Evolutionary conservation across 176 grass and related monocot species (phyloP), one percentile per base, ranked within the genome.

Genomic region (Tuctoria greenei): DNA sequence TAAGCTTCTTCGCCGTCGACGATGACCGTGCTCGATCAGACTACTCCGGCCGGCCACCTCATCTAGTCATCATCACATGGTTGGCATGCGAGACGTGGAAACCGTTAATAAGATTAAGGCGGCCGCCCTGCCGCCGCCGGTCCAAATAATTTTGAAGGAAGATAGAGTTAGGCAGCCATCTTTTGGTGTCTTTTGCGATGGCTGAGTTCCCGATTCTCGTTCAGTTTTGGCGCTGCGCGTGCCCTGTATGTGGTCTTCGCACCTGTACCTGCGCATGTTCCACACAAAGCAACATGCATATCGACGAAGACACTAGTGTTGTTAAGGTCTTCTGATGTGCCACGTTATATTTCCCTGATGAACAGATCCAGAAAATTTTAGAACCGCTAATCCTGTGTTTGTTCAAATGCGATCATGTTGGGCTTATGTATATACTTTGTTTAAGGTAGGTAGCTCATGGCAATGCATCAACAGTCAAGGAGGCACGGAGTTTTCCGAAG

Each of bases 111-210:
- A 69, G 74, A 62, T 56, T 20, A 39, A 63, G 74, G 55, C 75
- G 25, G 67, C 41, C 74, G 25, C 24, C 54, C 56, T 26, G 21
- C 55, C 2, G 42, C 41, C 73, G 42, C 41, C 73, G 18, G 52
- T 24, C 23, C 59, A 25, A 72, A 74, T 49, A 40, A 38, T 21
- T 4, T 26, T 41, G n/a, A n/a, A 8, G 73, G 73, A 41, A 15
- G 13, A 63, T 88, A 46, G 80, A 74, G 86, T 88, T 88, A 40
- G 86, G 86, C 86, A 1, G 81, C 81, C 75, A 40, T 83, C 63
- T 88, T 88, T 88, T 84, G 86, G 86, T 75, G 28, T 26, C 37
- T 62, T 43, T 26, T 46, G 74, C 54, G 79, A 88, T 57, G 69
- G 68, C 24, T 26, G 76, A 68, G 24, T 61, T 31, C 13, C 10